Conservation (phyloP, 192 early-diverging fungal genomes). For the Coemansia sp. region DNA sequence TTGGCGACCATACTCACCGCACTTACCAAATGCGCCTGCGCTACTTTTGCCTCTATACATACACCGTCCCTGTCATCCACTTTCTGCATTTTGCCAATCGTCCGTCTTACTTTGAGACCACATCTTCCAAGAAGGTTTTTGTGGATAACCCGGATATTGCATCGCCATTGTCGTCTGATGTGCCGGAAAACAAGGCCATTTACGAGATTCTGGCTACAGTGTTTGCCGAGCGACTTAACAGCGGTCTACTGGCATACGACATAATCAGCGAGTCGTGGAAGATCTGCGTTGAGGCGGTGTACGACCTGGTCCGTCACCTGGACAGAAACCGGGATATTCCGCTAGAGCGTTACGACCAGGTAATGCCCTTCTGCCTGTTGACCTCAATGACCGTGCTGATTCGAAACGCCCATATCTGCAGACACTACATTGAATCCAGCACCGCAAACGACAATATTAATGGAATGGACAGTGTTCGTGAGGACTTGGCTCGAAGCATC, state of each 20-base stretch:
- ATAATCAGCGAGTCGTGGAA: constrained; percentile 36
- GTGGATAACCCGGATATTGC: background rate
- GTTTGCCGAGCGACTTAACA: constrained; percentile 25
- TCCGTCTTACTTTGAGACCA: constrained; percentile 29
- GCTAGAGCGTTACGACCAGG: constrained; percentile 36
- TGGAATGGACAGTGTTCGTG: background rate
- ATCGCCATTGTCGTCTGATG: background rate
- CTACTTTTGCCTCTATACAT: constrained; percentile 35
- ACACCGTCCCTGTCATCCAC: constrained; percentile 19
- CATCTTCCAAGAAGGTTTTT: constrained; percentile 8
- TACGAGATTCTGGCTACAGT: constrained; percentile 28
- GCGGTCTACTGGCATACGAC: constrained; percentile 39
- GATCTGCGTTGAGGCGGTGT: constrained; percentile 26
- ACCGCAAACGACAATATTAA: background rate
- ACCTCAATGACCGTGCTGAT: constrained; percentile 34
- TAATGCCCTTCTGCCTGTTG: constrained; percentile 36
- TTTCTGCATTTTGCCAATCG: constrained; percentile 36
- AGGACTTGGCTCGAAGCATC: constrained; percentile 12
- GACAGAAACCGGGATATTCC: constrained; percentile 36
- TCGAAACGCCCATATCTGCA: constrained; percentile 23
- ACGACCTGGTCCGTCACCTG: constrained; percentile 18
- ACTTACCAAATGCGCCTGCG: constrained; percentile 26
- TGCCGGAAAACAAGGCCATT: constrained; percentile 24
- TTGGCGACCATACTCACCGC: constrained; percentile 31
- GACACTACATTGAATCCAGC: constrained; percentile 13